Conservation (phyloP, 495 filamentous ascomycete genomes). For the Penicillium longicatenatum region DNA sequence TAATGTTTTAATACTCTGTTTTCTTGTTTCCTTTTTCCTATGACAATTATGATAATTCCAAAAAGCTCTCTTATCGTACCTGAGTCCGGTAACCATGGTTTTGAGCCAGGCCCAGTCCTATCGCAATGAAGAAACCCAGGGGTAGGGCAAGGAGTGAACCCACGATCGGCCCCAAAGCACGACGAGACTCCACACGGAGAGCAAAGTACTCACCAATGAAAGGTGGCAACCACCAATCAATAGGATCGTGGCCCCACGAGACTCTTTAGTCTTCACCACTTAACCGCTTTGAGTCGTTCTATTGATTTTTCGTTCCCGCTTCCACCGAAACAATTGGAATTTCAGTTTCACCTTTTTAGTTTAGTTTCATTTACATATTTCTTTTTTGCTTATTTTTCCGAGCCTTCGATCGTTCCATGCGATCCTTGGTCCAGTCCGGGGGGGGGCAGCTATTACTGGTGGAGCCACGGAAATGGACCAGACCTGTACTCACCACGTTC, state of each 20-base stretch:
- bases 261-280: slow-evolving; percentile 4
- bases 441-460: not conserved
- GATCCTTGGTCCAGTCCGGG: not conserved
- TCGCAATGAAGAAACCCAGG: slow-evolving; percentile 20
- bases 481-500: not conserved
- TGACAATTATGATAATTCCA: not conserved
- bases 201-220: not conserved
- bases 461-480: not conserved
- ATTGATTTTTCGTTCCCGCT: slow-evolving; percentile 4
- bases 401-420: slow-evolving; percentile 10
- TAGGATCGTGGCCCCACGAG: not conserved
- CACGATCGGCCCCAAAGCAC: slow-evolving; percentile 10
- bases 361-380: not conserved
- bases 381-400: slow-evolving; percentile 6
- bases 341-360: slow-evolving; percentile 3
- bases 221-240: not conserved
- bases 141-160: slow-evolving; percentile 2
- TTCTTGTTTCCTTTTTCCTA: not conserved
- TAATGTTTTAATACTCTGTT: not conserved
- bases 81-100: slow-evolving; percentile 14
- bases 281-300: not conserved
- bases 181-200: not conserved
- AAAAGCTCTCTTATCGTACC: slow-evolving; percentile 2
- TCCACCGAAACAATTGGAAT: slow-evolving; percentile 4
- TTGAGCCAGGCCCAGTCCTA: slow-evolving; percentile 4